Base-by-base conservation (phyloP, 306 rosid species). In the Castanospermum australe region DNA sequence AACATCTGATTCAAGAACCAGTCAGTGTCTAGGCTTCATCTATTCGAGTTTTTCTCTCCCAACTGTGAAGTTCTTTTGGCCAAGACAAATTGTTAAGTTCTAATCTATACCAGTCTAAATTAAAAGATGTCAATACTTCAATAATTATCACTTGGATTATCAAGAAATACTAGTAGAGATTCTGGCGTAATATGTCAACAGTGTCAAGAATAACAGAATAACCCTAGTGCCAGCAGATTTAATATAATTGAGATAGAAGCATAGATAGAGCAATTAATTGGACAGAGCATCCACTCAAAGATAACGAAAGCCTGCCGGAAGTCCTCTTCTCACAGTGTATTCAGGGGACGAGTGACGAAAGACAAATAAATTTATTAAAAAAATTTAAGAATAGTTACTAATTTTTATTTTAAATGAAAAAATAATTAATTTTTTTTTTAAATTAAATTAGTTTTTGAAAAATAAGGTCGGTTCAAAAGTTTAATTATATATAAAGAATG, bases 131-230 rank as follows among this genome's bases (percentile, higher is more conserved):
- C 32, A 59, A 22, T 4, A 17, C 54, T 54, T 33, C 21, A 25
- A 62, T 25, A 36, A 48, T 28, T 70, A 63, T 72, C 59, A 72
- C 28, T 17, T 60, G n/a, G 17, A 63, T 35, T 71, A 80, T 11
- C 3, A 22, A 45, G 56, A 71, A 70, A 70, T 4, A 8, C 44
- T 72, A 13, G 28, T 73, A 8, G 17, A 25, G 38, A 65, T 35
- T 59, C 12, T 11, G 6, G 6, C n/a, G 32, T 39, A 5, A 48
- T 32, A 10, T 8, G 35, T 69, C 5, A 24, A 75, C 39, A 10
- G 28, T 30, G 33, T 24, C 24, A 21, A 70, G 15, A 60, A 80
- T 48, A 50, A 12, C 32, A 71, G 78, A 45, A 66, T 54, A 44
- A 65, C 51, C 4, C 5, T 20, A 14, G 8, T 52, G 21, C 42